Percentiles rank a stretch among this genome's conserved stretches.
phyloP scores from a whole-genome alignment of 129 eudicot species.

The Sambucus nigra region DNA sequence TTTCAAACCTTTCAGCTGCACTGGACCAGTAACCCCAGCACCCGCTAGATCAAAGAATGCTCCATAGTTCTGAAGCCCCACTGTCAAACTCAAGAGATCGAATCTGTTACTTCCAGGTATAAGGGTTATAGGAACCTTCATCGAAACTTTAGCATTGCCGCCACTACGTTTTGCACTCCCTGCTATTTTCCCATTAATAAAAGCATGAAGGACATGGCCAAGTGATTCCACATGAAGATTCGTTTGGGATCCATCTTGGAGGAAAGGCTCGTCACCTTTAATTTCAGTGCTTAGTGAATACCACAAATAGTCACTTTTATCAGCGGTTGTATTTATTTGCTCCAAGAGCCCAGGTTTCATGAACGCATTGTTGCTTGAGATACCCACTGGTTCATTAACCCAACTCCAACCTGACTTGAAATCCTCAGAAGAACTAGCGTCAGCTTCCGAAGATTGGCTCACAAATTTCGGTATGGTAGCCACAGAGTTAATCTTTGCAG shows the following conservation, averaged over 20 bases:
- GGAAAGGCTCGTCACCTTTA: conserved; percentile 58
- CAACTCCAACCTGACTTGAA: conserved; percentile 63
- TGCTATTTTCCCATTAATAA: conserved; percentile 65
- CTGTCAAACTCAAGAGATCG: conserved; percentile 85
- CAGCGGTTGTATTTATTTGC: conserved; percentile 92
- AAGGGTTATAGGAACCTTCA: conserved; percentile 52
- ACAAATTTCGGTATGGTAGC: conserved; percentile 44
- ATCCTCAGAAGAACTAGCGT: conserved; percentile 29
- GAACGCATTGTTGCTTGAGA: conserved; percentile 54
- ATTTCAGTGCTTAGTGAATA: conserved; percentile 56
- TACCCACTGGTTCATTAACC: conserved; percentile 77
- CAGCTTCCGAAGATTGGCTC: conserved; percentile 28
- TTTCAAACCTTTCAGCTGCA: conserved; percentile 44
- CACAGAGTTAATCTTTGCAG: conserved; percentile 85
- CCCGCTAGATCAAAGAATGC: conserved; percentile 62
- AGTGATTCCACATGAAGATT: conserved; percentile 69
- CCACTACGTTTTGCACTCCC: conserved; percentile 38
- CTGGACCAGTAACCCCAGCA: conserved; percentile 93
- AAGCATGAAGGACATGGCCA: conserved; percentile 80
- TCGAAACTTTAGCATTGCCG: conserved; percentile 23
- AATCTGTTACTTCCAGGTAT: conserved; percentile 47
- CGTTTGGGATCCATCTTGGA: conserved; percentile 64
- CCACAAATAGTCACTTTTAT: conserved; percentile 89
- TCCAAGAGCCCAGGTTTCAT: conserved; percentile 49
- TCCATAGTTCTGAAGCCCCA: conserved; percentile 97